Evolutionary conservation across 2,329 filamentous ascomycete genomes (phyloP).

Genomic region (Tympanopsis confertula): DNA sequence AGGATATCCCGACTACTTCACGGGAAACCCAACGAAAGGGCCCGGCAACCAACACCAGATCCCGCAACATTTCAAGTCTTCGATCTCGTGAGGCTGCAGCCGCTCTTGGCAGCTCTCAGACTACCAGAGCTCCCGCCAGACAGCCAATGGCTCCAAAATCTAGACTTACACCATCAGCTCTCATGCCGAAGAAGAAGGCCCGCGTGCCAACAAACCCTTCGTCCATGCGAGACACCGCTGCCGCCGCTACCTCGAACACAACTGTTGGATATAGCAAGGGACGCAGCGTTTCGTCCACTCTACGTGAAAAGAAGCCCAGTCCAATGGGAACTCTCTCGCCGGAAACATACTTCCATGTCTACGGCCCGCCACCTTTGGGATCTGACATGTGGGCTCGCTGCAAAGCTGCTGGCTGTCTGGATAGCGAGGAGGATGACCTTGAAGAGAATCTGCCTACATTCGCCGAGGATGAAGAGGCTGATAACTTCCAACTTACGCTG

Average conservation of each 20-base stretch:
- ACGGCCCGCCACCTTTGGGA: neutral
- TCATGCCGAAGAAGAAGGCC: conserved; percentile 13
- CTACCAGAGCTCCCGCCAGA: conserved; percentile 11
- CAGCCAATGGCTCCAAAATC: conserved; percentile 9
- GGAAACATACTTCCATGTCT: neutral
- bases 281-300: conserved; percentile 17
- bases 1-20: too few species aligned
- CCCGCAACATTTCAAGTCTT: neutral
- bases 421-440: neutral
- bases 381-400: conserved; percentile 1
- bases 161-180: too few species aligned
- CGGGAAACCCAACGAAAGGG: neutral
- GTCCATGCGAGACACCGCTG: conserved; percentile 39
- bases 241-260: conserved; percentile 44
- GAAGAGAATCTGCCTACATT: neutral
- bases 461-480: neutral
- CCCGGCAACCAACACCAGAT: neutral
- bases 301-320: neutral
- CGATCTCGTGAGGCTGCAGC: neutral
- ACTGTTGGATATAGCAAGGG: conserved; percentile 59
- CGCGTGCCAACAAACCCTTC: conserved; percentile 23
- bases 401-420: conserved; percentile 1
- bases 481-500: neutral
- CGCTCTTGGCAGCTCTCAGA: neutral
- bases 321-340: neutral